phyloP scores from a whole-genome alignment of 306 rosid genomes.

The Gastrolobium villosum region DNA sequence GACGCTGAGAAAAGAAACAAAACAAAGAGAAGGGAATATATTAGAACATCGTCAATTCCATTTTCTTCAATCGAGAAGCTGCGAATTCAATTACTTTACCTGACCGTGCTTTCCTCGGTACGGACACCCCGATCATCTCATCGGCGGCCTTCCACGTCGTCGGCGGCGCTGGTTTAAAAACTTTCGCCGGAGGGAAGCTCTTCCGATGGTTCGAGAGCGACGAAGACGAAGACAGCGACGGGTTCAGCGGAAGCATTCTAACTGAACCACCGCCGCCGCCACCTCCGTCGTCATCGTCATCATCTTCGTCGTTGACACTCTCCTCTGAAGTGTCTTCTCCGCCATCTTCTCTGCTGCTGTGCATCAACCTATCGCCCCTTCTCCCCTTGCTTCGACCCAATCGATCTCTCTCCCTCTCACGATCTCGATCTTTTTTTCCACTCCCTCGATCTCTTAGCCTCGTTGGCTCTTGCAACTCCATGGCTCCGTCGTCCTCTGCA shows the following conservation, averaged over 20 bases:
- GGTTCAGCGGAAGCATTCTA: slow-evolving; percentile 93
- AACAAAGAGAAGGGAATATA: background rate
- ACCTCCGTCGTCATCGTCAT: slow-evolving; percentile 70
- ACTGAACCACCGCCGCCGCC: slow-evolving; percentile 64
- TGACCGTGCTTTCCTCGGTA: slow-evolving; percentile 97
- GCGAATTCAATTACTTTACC: slow-evolving; percentile 54
- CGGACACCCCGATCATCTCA: slow-evolving; percentile 94
- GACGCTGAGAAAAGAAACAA: slow-evolving; percentile 61
- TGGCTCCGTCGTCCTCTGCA: slow-evolving; percentile 88
- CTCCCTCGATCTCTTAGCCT: slow-evolving; percentile 88
- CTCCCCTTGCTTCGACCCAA: slow-evolving; percentile 81
- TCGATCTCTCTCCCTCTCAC: slow-evolving; percentile 87
- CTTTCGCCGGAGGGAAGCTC: slow-evolving; percentile 82
- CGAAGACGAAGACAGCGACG: slow-evolving; percentile 45
- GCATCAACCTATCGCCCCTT: slow-evolving; percentile 84
- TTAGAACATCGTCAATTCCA: background rate
- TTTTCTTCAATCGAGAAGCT: background rate
- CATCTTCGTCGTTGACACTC: slow-evolving; percentile 88
- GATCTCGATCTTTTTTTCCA: slow-evolving; percentile 82
- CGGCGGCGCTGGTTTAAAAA: slow-evolving; percentile 72
- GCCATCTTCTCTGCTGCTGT: slow-evolving; percentile 81
- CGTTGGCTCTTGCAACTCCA: slow-evolving; percentile 84
- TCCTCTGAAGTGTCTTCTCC: slow-evolving; percentile 90
- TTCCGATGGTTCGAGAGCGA: slow-evolving; percentile 75
- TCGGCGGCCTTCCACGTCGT: slow-evolving; percentile 87